Conservation (phyloP, 2,329 filamentous ascomycete species). For the Venturiaceae sp. region DNA sequence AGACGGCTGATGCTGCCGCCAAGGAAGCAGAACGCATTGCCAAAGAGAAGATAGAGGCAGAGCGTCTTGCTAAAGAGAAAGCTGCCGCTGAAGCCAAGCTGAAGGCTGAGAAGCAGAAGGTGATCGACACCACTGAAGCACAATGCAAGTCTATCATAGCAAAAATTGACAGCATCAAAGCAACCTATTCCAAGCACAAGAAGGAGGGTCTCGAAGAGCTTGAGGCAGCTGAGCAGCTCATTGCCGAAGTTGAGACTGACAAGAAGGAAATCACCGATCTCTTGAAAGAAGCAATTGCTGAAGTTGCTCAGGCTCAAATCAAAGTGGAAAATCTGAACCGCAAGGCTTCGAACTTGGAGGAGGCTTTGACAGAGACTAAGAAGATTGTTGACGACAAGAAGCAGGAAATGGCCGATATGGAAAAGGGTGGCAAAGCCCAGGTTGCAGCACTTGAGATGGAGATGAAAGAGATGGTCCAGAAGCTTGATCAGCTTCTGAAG, state of each 20-base stretch:
- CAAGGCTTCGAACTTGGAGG: background rate
- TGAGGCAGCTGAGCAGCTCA: background rate
- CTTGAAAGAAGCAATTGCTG: background rate
- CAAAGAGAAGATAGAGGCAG: background rate
- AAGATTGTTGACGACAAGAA: background rate
- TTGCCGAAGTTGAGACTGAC: background rate
- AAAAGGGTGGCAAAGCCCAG: background rate
- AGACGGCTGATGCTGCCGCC: background rate
- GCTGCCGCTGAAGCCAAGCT: background rate
- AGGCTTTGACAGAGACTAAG: background rate
- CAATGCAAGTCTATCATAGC: background rate
- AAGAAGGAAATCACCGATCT: background rate
- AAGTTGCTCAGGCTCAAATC: background rate
- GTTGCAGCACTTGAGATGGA: background rate
- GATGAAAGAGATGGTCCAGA: background rate
- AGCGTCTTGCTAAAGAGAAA: background rate
- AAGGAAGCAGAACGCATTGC: background rate
- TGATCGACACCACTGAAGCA: background rate
- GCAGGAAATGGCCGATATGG: background rate
- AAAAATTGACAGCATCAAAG: background rate
- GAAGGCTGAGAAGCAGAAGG: background rate
- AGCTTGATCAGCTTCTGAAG: background rate
- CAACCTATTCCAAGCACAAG: background rate
- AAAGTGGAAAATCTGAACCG: background rate
- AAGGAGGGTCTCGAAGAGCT: background rate